phyloP scores from a whole-genome alignment of 371 early-diverging fungal genomes.

The Mucor velutinosus region DNA sequence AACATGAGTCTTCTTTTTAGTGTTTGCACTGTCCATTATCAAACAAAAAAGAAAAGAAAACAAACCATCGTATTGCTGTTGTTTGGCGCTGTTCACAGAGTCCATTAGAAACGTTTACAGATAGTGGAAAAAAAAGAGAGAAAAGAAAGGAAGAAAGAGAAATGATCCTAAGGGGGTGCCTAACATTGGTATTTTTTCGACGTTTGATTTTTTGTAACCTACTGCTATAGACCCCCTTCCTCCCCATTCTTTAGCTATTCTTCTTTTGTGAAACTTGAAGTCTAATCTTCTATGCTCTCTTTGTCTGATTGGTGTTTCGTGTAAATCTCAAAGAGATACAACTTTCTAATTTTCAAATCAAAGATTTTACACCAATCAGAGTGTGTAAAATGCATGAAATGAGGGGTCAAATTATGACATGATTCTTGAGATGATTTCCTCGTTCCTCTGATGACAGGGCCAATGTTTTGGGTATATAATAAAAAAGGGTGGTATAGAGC shows the following conservation, averaged over 20 bases:
- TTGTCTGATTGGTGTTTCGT: constrained; percentile 2
- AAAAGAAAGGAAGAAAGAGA: not conserved
- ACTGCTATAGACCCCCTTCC: too few species aligned
- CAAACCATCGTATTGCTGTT: not conserved
- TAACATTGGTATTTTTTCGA: not conserved
- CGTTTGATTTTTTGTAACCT: not conserved
- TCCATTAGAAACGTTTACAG: not conserved
- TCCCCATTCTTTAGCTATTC: not conserved
- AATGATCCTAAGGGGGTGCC: not conserved
- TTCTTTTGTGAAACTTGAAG: not conserved
- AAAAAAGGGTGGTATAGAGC: too few species aligned
- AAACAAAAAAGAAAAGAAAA: too few species aligned
- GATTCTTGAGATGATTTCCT: not conserved
- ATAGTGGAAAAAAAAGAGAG: not conserved
- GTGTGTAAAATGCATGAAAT: not conserved
- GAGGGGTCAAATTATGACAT: not conserved
- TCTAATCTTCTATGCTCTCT: not conserved
- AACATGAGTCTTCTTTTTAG: too few species aligned
- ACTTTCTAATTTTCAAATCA: not conserved
- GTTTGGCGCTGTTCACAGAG: not conserved
- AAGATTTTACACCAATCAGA: constrained; percentile 9
- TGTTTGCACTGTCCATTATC: too few species aligned
- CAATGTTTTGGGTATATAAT: too few species aligned
- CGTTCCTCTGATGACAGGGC: too few species aligned
- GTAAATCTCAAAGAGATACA: not conserved